phyloP scores from a whole-genome alignment of 208 protist species.

The Trypanosoma platydactyli region DNA sequence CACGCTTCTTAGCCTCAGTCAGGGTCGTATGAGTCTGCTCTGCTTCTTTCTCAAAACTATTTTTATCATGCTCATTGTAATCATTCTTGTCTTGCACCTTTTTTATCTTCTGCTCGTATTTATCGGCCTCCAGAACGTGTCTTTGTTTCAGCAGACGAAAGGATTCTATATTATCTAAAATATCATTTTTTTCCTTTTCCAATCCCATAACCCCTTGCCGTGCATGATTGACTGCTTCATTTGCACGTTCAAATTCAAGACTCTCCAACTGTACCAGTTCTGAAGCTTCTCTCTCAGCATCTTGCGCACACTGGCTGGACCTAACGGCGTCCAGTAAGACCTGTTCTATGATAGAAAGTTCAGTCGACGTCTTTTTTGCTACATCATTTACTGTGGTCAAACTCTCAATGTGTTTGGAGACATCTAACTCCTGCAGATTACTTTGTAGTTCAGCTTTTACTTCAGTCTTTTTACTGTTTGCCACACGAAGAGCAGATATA shows the following conservation, averaged over 20 bases:
- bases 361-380: neutral
- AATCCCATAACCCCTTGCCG: neutral
- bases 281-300: conserved; percentile 5
- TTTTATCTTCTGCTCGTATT: conserved; percentile 9
- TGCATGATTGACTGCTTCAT: neutral
- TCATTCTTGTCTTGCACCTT: conserved; percentile 9
- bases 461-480: neutral
- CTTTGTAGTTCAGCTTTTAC: neutral
- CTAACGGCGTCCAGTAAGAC: conserved; percentile 3
- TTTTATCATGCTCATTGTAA: conserved; percentile 8
- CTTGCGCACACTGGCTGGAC: neutral
- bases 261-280: neutral
- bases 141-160: conserved; percentile 5
- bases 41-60: conserved; percentile 5
- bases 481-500: neutral
- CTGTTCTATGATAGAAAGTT: conserved; percentile 10
- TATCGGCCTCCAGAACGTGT: conserved; percentile 4
- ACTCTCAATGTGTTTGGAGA: neutral
- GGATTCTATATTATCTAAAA: conserved; percentile 11
- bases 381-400: neutral
- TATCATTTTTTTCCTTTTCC: conserved; percentile 15
- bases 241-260: conserved; percentile 5
- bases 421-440: neutral
- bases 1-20: conserved; percentile 11
- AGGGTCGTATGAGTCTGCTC: neutral